These are phyloP conservation scores for Phytopythium chamaehyphon DNA, from an alignment of 352 stramenopile genomes.

Conservation along the genomic window DNA sequence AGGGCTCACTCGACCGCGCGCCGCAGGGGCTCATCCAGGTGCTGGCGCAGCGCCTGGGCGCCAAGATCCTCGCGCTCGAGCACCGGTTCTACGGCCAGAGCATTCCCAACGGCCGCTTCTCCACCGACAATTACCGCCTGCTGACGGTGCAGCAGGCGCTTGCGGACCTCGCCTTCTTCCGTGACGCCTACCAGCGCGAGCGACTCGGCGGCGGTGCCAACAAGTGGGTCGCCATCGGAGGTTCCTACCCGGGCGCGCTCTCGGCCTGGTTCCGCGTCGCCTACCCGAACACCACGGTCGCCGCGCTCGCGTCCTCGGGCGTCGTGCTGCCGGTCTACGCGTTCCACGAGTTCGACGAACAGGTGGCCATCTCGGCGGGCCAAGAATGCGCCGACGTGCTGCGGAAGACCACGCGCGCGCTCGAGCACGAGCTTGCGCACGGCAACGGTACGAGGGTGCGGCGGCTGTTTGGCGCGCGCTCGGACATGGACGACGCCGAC, in stretches of 20 bases:
- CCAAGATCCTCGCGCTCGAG: conserved; percentile 83
- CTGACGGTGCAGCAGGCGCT: conserved; percentile 85
- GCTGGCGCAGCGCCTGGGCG: conserved; percentile 71
- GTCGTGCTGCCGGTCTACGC: conserved; percentile 79
- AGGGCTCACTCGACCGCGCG: conserved; percentile 56
- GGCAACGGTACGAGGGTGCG: conserved; percentile 60
- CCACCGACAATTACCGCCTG: conserved; percentile 66
- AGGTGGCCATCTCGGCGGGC: conserved; percentile 57
- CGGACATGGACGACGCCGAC: conserved; percentile 56
- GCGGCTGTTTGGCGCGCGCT: conserved; percentile 46
- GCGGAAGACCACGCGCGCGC: conserved; percentile 53
- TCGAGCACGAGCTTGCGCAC: conserved; percentile 51
- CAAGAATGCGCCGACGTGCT: conserved; percentile 58
- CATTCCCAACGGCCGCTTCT: conserved; percentile 70
- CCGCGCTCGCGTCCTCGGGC: conserved; percentile 65
- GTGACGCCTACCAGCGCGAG: conserved; percentile 53
- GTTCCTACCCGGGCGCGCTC: conserved; percentile 80
- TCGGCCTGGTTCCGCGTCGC: conserved; percentile 78
- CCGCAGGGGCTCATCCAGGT: conserved; percentile 64
- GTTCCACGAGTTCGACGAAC: conserved; percentile 82
- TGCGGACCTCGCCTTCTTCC: conserved; percentile 83
- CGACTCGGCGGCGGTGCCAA: conserved; percentile 10
- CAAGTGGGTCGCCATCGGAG: conserved; percentile 76
- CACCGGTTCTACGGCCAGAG: conserved; percentile 88
- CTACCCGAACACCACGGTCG: conserved; percentile 76